Percentiles rank a stretch among this genome's conserved stretches.
Conservation (phyloP, 192 early-diverging fungal species). For the Podila clonocystis region DNA sequence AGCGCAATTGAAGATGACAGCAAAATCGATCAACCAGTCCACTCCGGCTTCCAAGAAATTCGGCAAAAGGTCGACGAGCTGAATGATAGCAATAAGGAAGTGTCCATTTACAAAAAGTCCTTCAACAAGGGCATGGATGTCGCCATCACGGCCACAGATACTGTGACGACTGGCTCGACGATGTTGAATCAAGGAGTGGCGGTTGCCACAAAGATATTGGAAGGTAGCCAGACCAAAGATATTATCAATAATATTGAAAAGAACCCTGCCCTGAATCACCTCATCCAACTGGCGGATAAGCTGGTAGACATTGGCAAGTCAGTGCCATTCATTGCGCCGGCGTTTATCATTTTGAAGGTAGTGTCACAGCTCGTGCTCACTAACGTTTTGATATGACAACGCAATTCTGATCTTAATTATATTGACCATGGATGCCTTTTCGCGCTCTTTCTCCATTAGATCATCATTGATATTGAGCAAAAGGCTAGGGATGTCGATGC, state of each 20-base stretch:
- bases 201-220: conserved; percentile 9
- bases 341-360: conserved; percentile 61
- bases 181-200: conserved; percentile 9
- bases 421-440: no score
- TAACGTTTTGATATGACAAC: not conserved
- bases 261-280: conserved; percentile 35
- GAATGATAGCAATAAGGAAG: no score
- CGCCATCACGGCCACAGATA: not conserved
- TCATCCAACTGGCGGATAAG: conserved; percentile 52
- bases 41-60: no score
- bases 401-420: not conserved
- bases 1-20: no score
- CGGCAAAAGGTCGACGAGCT: no score
- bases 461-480: conserved; percentile 62
- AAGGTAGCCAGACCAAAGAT: not conserved
- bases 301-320: conserved; percentile 54
- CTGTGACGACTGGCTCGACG: not conserved
- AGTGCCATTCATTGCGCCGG: conserved; percentile 61
- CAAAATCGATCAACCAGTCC: no score
- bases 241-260: conserved; percentile 24
- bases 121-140: conserved; percentile 13
- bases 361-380: no score
- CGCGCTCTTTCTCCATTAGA: conserved; percentile 1
- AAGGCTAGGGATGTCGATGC: conserved; percentile 58
- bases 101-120: not conserved